phyloP scores from a whole-genome alignment of 306 rosid genomes.

The Quercus alba region DNA sequence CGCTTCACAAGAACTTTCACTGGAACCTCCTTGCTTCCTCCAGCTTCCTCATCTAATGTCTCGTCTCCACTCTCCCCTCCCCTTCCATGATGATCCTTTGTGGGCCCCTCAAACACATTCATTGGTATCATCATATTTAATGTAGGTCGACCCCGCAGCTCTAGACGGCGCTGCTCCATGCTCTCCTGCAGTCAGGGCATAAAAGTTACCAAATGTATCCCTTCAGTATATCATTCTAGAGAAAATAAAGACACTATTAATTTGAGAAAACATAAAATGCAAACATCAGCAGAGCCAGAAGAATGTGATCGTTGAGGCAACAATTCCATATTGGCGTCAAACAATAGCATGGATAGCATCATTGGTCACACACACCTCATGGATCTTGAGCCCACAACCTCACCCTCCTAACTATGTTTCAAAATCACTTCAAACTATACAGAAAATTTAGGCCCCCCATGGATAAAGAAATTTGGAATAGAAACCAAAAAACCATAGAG shows the following conservation, averaged over 20 bases:
- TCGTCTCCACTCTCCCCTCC: constrained; percentile 98
- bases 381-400: neutral
- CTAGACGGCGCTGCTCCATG: constrained; percentile 93
- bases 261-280: neutral
- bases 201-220: constrained; percentile 13
- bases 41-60: constrained; percentile 68
- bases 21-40: constrained; percentile 76
- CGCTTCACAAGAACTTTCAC: constrained; percentile 99
- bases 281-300: neutral
- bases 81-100: constrained; percentile 84
- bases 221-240: neutral
- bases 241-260: neutral
- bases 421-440: neutral
- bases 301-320: neutral
- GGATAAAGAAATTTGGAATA: neutral
- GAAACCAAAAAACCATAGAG: neutral
- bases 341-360: neutral
- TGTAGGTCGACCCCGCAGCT: constrained; percentile 83
- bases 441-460: neutral
- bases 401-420: neutral
- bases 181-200: constrained; percentile 66
- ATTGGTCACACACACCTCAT: neutral
- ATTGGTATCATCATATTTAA: constrained; percentile 96
- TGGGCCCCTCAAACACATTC: constrained; percentile 86
- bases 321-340: neutral